Percentiles rank a stretch among this genome's conserved stretches.
Conservation (phyloP, 2,329 filamentous ascomycete genomes). For the Talaromyces pinophilus region DNA sequence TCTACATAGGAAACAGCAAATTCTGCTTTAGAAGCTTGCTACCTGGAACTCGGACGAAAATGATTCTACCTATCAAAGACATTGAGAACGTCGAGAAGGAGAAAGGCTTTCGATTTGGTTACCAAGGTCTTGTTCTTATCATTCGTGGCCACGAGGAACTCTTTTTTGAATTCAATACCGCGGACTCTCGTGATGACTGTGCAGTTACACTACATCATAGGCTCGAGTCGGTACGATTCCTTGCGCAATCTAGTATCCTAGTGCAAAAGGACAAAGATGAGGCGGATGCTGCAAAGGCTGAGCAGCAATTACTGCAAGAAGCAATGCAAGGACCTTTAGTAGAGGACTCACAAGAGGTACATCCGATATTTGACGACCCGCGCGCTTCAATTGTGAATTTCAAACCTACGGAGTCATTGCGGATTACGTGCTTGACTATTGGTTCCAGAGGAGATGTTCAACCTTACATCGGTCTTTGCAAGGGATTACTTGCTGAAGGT, state of each 20-base stretch:
- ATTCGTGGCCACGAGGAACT: constrained; percentile 93
- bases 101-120: constrained; percentile 89
- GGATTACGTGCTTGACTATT: constrained; percentile 91
- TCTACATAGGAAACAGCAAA: constrained; percentile 84
- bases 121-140: constrained; percentile 86
- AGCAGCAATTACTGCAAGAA: constrained; percentile 77
- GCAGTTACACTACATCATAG: constrained; percentile 75
- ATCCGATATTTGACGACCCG: constrained; percentile 87
- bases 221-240: constrained; percentile 69
- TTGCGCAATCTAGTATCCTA: constrained; percentile 69
- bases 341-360: constrained; percentile 49
- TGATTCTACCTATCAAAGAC: constrained; percentile 86
- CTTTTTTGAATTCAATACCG: constrained; percentile 86
- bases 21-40: constrained; percentile 93
- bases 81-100: constrained; percentile 93
- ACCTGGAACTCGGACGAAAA: constrained; percentile 84
- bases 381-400: constrained; percentile 87
- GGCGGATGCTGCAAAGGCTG: constrained; percentile 73
- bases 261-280: constrained; percentile 68
- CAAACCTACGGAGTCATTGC: constrained; percentile 76
- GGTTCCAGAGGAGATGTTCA: constrained; percentile 95
- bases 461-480: constrained; percentile 95
- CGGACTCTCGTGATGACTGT: constrained; percentile 83
- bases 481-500: constrained; percentile 82
- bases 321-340: constrained; percentile 59